Conservation (phyloP, 441 rosid species). For the Dalechampia spathulata region DNA sequence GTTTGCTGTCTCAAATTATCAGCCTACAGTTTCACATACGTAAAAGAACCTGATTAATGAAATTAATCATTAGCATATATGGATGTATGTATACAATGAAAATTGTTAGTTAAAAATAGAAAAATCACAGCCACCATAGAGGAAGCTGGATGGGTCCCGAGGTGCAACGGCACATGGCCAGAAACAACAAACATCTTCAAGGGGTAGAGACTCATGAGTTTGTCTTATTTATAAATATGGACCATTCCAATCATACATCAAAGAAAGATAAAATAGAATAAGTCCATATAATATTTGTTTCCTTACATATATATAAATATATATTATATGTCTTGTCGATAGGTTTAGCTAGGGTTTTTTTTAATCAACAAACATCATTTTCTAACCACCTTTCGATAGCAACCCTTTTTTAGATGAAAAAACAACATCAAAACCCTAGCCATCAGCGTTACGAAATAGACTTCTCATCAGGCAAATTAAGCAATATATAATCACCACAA, state of each 20-base stretch:
- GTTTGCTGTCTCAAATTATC: slow-evolving; percentile 89
- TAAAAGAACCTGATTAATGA: no score
- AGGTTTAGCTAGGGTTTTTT: slow-evolving; percentile 31
- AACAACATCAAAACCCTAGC: slow-evolving; percentile 25
- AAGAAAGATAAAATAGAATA: background rate
- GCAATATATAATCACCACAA: slow-evolving; percentile 8
- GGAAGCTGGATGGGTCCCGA: slow-evolving; percentile 19
- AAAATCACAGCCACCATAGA: background rate
- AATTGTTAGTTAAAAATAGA: background rate
- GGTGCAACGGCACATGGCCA: slow-evolving; percentile 15
- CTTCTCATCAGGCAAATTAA: slow-evolving; percentile 22
- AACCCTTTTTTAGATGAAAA: slow-evolving; percentile 31
- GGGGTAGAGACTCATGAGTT: slow-evolving; percentile 23
- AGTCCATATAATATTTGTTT: no score
- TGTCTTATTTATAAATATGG: slow-evolving; percentile 28
- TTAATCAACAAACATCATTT: slow-evolving; percentile 42
- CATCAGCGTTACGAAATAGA: slow-evolving; percentile 21
- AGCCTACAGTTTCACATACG: slow-evolving; percentile 45
- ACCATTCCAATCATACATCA: slow-evolving; percentile 29
- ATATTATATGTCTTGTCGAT: slow-evolving; percentile 6
- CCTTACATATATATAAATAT: no score
- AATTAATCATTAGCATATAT: no score
- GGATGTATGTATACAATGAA: no score
- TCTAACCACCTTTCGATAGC: slow-evolving; percentile 42
- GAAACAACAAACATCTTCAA: slow-evolving; percentile 22